phyloP scores from a whole-genome alignment of 352 stramenopile species.

The Phytophthora vignae region DNA sequence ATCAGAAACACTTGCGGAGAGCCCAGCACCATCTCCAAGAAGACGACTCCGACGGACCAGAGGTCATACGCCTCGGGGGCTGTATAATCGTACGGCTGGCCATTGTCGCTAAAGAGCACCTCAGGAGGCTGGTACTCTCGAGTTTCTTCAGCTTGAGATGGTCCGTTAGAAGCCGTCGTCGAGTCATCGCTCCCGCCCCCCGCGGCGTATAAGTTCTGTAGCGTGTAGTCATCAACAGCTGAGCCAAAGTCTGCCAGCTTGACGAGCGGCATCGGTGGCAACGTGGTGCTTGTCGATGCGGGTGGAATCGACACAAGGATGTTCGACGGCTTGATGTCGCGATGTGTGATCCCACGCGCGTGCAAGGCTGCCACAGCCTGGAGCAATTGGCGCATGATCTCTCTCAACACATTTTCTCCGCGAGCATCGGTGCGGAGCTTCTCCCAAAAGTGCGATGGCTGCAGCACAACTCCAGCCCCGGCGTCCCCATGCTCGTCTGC shows the following conservation, averaged over 20 bases:
- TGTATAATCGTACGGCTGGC: slow-evolving; percentile 66
- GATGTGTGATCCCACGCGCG: slow-evolving; percentile 92
- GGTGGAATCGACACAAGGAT: slow-evolving; percentile 63
- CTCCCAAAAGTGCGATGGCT: slow-evolving; percentile 85
- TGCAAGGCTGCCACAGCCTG: slow-evolving; percentile 92
- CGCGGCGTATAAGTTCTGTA: slow-evolving; percentile 75
- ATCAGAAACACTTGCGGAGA: slow-evolving; percentile 91
- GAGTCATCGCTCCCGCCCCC: slow-evolving; percentile 67
- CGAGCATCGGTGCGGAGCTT: slow-evolving; percentile 60
- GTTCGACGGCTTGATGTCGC: slow-evolving; percentile 85
- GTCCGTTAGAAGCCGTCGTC: slow-evolving; percentile 54
- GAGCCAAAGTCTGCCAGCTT: slow-evolving; percentile 91
- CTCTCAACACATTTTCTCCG: slow-evolving; percentile 81
- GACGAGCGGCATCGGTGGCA: slow-evolving; percentile 50
- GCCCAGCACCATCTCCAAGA: slow-evolving; percentile 96
- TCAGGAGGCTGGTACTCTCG: slow-evolving; percentile 96
- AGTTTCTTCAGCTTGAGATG: slow-evolving; percentile 92
- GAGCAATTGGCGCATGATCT: slow-evolving; percentile 95
- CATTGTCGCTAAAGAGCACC: slow-evolving; percentile 73
- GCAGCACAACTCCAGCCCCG: slow-evolving; percentile 59
- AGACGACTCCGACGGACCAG: slow-evolving; percentile 95
- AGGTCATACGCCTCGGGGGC: slow-evolving; percentile 86
- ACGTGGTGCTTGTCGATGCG: slow-evolving; percentile 14
- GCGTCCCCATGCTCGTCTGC: slow-evolving; percentile 19
- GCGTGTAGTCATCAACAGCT: slow-evolving; percentile 81